Evolutionary conservation across 352 stramenopile genomes (phyloP), one percentile per base, ranked within the genome.

Genomic region (Pythium phragmitis): DNA sequence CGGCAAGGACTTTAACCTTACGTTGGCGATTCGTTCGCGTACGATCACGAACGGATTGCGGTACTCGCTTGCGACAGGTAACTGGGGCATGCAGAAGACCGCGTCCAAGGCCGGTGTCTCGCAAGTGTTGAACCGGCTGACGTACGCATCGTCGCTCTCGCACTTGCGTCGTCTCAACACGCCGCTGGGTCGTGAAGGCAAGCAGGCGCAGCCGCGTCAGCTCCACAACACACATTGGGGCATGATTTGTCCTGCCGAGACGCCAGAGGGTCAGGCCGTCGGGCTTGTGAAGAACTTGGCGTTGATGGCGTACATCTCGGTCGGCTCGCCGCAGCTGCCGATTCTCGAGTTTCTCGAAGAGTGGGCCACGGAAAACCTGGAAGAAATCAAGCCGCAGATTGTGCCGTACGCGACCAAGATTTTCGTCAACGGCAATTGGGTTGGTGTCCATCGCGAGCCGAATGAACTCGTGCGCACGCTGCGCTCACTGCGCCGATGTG

Each of bases 171-270:
- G 98, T 57, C 87, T 98, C 64, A 99, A 99, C 81, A 99, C 98
- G 36, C 98, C 97, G 11, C 82, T 99, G n/a, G 97, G 96, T 4
- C 88, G 96, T 65, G 98, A 98, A 74, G 97, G 98, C 68, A 99
- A 99, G 73, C 96, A 99, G 55, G 97, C 98, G 16, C 99, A 99
- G 76, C 98, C 98, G 56, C 96, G 98, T 71, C 96, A 99, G 79
- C 80, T 99, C 30, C 98, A 99, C 83, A 99, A 99, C 76, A 99
- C 97, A 57, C 98, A 99, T 78, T 99, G 97, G 97, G 98, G 98
- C 45, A 99, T 99, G 96, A 98, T 99, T 41, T 99, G 98, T 86
- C 88, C 86, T 0, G 94, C 93, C 36, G 95, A 99, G 72, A 99
- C 96, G 7, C 96, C 96, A 4, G 96, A 99, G 74, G 96, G 96